Evolutionary conservation across 768 basidiomycete species (phyloP).

Genomic region (Royoungia palumana): DNA sequence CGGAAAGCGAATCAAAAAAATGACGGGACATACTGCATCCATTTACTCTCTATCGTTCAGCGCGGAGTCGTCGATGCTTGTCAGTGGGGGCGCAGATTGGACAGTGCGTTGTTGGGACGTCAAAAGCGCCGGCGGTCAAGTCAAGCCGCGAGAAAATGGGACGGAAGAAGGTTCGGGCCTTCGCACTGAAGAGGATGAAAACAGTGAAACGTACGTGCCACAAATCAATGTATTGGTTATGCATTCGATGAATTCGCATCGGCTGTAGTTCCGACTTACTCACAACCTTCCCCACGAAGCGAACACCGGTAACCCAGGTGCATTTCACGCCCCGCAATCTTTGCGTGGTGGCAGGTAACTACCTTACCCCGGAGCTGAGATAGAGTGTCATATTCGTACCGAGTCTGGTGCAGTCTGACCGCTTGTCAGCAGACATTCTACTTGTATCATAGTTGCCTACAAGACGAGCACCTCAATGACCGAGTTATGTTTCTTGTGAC

Average conservation of each 20-base stretch:
- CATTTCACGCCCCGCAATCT: conserved; percentile 96
- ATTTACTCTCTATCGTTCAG: conserved; percentile 91
- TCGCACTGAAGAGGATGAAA: conserved; percentile 48
- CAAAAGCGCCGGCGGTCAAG: conserved; percentile 68
- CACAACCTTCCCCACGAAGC: conserved; percentile 91
- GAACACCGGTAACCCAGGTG: conserved; percentile 88
- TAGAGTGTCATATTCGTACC: conserved; percentile 17
- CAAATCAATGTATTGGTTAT: neutral
- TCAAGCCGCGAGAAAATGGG: conserved; percentile 59
- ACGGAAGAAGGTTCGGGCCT: conserved; percentile 31
- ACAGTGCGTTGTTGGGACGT: conserved; percentile 99
- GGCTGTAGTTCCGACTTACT: conserved; percentile 72
- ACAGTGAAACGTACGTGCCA: conserved; percentile 64
- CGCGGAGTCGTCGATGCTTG: conserved; percentile 84
- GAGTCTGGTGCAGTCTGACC: neutral
- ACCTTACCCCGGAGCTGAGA: conserved; percentile 57
- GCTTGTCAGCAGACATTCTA: neutral
- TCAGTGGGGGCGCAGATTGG: conserved; percentile 92
- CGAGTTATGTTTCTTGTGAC: neutral
- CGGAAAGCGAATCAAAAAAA: conserved; percentile 93
- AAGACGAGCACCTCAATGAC: neutral
- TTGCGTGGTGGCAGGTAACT: conserved; percentile 81
- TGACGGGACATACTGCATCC: conserved; percentile 88
- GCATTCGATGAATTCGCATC: conserved; percentile 1
- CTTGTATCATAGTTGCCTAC: neutral